These are phyloP conservation scores for Aciculoconidium aculeatum DNA, from an alignment of 805 yeast genomes.

Conservation along the genomic window DNA sequence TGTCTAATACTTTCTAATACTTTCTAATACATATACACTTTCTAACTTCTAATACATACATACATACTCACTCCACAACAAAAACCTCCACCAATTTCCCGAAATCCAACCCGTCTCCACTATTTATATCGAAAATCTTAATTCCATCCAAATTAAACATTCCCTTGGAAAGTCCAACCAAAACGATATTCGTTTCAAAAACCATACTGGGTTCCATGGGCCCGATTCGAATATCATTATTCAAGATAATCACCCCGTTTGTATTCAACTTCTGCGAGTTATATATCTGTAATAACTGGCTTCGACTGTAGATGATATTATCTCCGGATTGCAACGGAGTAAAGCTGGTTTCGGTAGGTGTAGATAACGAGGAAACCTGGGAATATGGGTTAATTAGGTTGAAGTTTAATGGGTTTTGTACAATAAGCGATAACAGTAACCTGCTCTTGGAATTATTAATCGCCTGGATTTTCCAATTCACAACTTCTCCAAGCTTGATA, in stretches of 20 bases:
- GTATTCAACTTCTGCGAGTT: conserved; percentile 34
- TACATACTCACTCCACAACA: conserved; percentile 37
- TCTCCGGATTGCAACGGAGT: conserved; percentile 1
- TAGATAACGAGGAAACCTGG: conserved; percentile 2
- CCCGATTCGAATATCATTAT: conserved; percentile 62
- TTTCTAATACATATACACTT: too few species aligned
- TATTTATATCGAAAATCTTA: conserved; percentile 53
- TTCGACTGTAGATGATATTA: conserved; percentile 14
- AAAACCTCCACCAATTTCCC: conserved; percentile 66
- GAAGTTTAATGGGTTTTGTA: conserved; percentile 21
- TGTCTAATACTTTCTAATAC: too few species aligned
- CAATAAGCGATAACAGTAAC: conserved; percentile 46
- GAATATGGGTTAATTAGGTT: conserved; percentile 2
- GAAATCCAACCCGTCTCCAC: conserved; percentile 67
- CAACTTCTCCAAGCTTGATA: conserved; percentile 53
- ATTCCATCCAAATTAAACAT: conserved; percentile 59
- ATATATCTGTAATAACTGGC: conserved; percentile 27
- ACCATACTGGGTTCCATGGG: conserved; percentile 56
- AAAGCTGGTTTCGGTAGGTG: conserved; percentile 3
- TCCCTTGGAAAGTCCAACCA: conserved; percentile 63
- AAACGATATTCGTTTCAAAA: conserved; percentile 54
- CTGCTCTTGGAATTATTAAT: conserved; percentile 51
- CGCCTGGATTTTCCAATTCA: conserved; percentile 60
- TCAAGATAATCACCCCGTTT: conserved; percentile 56
- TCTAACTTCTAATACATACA: too few species aligned